Base-by-base conservation (phyloP, 768 basidiomycete genomes). In the Tricholoma saponaceum region DNA sequence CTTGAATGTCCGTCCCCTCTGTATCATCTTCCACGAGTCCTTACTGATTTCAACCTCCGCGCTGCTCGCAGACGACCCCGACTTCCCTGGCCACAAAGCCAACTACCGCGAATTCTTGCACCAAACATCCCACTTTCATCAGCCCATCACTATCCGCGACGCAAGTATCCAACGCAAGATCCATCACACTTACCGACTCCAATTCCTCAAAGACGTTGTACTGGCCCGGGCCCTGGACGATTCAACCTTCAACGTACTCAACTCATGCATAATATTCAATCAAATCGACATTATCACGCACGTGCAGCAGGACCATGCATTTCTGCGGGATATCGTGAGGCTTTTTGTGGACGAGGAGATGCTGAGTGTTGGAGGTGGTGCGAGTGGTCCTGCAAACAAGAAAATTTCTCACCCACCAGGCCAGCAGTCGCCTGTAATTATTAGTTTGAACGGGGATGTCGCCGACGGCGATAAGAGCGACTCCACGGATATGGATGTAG, bases 151-250 rank as follows among this genome's bases (percentile, higher is more conserved):
- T 28, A 89, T 98, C 67, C 82, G 82, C 43, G 92, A 96, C 64
- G 72, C 79, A 18, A 62, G 70, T 44, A 87, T 97, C 46, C 87
- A 89, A 65, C 82, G 82, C 57, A 98, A 98, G 74, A 89, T 98
- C 25, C 96, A 98, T 72, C 94, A 97, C 68, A 98, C 95, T 2
- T 98, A 98, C 70, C 92, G 97, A 18, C 82, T 99, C 6, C 93
- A 94, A 67, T 98, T 94, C 73, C 87, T 99, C 66, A 98, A 98
- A 71, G 97, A 99, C 69, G 96, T 99, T 58, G 93, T 99, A 41
- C 89, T 99, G 51, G 93, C 95, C 0, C 88, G 97, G 16, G 87
- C 89, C 1, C 83, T 98, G 51, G 97, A 99, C 66, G 97, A 99
- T 71, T 89, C 92, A 2, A 98, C 95, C 0, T 96, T 98, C 81